These are phyloP conservation scores for Trebouxia sp. DNA, from an alignment of 139 green algal species.

Conservation along the genomic window DNA sequence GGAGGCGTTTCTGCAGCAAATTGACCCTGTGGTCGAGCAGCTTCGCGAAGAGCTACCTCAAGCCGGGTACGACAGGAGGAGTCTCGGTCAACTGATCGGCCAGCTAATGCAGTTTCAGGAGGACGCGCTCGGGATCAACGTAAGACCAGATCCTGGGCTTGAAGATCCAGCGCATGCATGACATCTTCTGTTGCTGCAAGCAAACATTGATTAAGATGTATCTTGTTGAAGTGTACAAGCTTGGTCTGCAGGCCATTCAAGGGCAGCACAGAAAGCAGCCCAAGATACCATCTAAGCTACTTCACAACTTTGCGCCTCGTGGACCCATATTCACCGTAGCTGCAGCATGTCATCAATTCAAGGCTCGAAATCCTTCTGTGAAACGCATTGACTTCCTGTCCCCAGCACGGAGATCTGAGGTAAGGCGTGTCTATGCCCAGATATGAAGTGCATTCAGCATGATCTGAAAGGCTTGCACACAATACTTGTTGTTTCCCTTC, in stretches of 20 bases:
- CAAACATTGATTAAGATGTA: not conserved
- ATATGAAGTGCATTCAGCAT: not conserved
- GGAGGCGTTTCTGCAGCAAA: slow-evolving; percentile 46
- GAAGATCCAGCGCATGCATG: not conserved
- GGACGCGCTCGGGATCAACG: slow-evolving; percentile 61
- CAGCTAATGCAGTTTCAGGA: slow-evolving; percentile 85
- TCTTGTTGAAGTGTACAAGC: not conserved
- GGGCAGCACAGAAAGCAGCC: slow-evolving; percentile 32
- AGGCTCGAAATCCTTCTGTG: slow-evolving; percentile 44
- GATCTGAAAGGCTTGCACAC: not conserved
- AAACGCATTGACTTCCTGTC: slow-evolving; percentile 67
- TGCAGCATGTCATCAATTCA: slow-evolving; percentile 54
- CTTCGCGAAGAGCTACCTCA: slow-evolving; percentile 56
- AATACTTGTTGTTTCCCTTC: not conserved
- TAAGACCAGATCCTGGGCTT: not conserved
- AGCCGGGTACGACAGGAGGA: slow-evolving; percentile 57
- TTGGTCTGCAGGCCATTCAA: slow-evolving; percentile 44
- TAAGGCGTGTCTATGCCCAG: not conserved
- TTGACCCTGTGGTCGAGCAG: slow-evolving; percentile 52
- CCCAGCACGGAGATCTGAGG: slow-evolving; percentile 60
- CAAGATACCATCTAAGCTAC: slow-evolving; percentile 53
- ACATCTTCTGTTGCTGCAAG: not conserved
- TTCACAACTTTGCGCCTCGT: slow-evolving; percentile 42
- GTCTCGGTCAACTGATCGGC: slow-evolving; percentile 54
- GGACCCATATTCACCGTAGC: slow-evolving; percentile 65